These are phyloP conservation scores for Cladophialophora exuberans DNA, from an alignment of 2,329 filamentous ascomycete genomes.

Conservation along the genomic window DNA sequence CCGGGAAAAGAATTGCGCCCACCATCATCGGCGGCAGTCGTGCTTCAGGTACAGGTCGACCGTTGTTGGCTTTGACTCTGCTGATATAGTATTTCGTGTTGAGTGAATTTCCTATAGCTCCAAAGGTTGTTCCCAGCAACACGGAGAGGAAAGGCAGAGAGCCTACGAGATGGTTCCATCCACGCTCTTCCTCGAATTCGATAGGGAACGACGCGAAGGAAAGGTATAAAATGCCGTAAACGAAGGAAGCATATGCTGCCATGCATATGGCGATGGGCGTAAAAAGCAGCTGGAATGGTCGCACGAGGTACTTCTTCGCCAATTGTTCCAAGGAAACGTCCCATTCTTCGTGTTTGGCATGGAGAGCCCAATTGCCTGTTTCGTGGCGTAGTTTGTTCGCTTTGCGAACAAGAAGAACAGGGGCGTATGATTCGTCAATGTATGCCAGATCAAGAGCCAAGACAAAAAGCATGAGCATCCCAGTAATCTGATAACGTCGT, in stretches of 20 bases:
- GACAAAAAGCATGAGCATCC: background rate
- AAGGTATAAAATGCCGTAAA: constrained; percentile 53
- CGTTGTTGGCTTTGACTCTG: background rate
- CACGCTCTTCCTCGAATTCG: constrained; percentile 49
- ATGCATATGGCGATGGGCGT: constrained; percentile 41
- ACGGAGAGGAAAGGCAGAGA: background rate
- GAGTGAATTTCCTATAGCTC: background rate
- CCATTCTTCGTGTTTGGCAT: background rate
- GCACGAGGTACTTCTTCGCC: background rate
- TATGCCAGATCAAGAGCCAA: background rate
- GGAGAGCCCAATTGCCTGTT: background rate
- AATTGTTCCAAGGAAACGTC: background rate
- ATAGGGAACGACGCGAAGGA: constrained; percentile 51
- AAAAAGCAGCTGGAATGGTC: background rate
- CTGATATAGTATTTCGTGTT: background rate
- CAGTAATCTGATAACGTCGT: no score
- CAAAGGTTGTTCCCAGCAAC: background rate
- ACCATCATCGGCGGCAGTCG: constrained; percentile 27
- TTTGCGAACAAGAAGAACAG: background rate
- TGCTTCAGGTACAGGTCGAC: constrained; percentile 35
- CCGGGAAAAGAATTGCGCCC: constrained; percentile 25
- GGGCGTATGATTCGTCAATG: background rate
- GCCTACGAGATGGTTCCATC: constrained; percentile 48
- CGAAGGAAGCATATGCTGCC: constrained; percentile 43
- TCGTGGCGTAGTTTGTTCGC: background rate